Percentiles rank a stretch among this genome's conserved stretches.
phyloP scores from a whole-genome alignment of 768 basidiomycete species.

The Dacryopinax primogenitus region DNA sequence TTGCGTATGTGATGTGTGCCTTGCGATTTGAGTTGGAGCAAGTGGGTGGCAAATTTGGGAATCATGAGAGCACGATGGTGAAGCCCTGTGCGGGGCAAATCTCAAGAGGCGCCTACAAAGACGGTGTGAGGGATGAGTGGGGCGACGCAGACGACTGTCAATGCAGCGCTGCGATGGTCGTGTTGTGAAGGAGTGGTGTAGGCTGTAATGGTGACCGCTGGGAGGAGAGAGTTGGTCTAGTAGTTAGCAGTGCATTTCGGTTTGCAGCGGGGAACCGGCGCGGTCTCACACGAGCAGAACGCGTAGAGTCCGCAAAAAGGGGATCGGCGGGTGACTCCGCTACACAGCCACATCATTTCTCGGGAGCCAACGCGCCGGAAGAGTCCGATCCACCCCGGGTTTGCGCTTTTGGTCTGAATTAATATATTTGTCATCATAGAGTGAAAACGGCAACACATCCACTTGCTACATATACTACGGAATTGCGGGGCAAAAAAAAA shows the following conservation, averaged over 20 bases:
- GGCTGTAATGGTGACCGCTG: background rate
- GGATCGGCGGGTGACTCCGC: background rate
- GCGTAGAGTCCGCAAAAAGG: background rate
- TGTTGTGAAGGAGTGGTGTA: background rate
- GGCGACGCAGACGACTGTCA: background rate
- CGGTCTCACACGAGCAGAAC: background rate
- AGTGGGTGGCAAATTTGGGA: slow-evolving; percentile 68
- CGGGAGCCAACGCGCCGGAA: background rate
- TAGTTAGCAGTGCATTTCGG: background rate
- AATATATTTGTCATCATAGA: too few species aligned
- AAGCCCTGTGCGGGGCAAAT: background rate
- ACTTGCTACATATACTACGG: too few species aligned
- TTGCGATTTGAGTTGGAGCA: slow-evolving; percentile 66
- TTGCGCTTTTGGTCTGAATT: too few species aligned
- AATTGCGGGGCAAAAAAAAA: too few species aligned
- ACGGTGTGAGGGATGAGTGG: background rate
- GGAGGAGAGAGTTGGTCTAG: too few species aligned
- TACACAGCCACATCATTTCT: background rate
- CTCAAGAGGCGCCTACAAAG: background rate
- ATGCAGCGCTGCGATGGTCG: background rate
- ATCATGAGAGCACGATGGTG: slow-evolving; percentile 39
- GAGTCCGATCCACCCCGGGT: background rate
- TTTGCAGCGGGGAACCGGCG: background rate
- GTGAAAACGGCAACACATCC: too few species aligned
- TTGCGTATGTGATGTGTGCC: slow-evolving; percentile 42